Conservation (phyloP, 192 early-diverging fungal species). For the Umbelopsis vinacea region DNA sequence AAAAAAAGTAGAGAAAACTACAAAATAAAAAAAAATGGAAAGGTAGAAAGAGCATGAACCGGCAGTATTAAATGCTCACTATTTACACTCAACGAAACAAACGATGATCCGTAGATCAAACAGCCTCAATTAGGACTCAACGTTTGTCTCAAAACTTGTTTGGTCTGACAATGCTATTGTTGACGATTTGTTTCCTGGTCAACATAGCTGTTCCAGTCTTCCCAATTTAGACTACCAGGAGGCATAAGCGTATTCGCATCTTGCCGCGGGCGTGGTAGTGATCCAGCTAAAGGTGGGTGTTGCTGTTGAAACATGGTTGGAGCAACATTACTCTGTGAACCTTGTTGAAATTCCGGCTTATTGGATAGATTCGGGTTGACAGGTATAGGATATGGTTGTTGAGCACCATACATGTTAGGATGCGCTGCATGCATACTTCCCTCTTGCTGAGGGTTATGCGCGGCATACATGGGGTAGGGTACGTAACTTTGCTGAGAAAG, state of each 20-base stretch:
- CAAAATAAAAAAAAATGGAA: too few species aligned
- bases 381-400: background rate
- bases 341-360: background rate
- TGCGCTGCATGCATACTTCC: background rate
- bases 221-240: constrained; percentile 32
- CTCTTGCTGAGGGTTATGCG: too few species aligned
- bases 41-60: too few species aligned
- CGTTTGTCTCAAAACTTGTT: too few species aligned
- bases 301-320: background rate
- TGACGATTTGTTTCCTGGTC: constrained; percentile 26
- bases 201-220: constrained; percentile 33
- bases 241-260: constrained; percentile 7
- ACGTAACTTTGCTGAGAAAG: background rate
- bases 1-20: too few species aligned
- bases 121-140: too few species aligned
- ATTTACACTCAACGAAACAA: background rate
- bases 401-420: background rate
- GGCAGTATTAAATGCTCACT: background rate
- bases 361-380: background rate
- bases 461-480: background rate
- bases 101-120: too few species aligned
- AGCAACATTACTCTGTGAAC: background rate
- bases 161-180: background rate
- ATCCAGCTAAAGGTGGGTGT: background rate
- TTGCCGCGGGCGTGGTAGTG: background rate